Conservation (phyloP, 202 grass and related monocot genomes). For the Cymbopogon flexuosus region DNA sequence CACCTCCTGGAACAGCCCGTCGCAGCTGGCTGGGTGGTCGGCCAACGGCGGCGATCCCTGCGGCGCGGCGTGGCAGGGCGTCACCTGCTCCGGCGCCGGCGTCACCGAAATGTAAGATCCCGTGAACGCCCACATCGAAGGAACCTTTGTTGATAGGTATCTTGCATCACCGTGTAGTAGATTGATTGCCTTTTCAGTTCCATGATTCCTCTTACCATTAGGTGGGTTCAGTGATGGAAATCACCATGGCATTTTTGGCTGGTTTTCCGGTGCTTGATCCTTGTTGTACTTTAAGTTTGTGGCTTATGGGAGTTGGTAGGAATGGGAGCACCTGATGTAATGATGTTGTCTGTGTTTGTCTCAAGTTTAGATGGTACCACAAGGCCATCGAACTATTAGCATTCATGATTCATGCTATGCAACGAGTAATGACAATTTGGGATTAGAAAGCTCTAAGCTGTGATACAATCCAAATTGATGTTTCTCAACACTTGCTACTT, state of each 20-base stretch:
- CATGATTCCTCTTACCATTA: background rate
- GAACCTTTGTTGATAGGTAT: background rate
- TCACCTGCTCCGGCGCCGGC: slow-evolving; percentile 77
- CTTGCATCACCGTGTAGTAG: background rate
- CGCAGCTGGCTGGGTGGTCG: slow-evolving; percentile 78
- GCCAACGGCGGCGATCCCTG: slow-evolving; percentile 78
- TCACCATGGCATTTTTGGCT: background rate
- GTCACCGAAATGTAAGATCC: slow-evolving; percentile 80
- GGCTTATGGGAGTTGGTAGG: slow-evolving; percentile 13
- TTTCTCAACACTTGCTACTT: background rate
- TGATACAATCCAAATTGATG: background rate
- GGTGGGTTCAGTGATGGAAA: slow-evolving; percentile 10
- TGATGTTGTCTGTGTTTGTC: background rate
- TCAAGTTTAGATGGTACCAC: background rate
- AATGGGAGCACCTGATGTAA: slow-evolving; percentile 1
- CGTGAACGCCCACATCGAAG: background rate
- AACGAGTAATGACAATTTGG: background rate
- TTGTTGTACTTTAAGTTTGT: background rate
- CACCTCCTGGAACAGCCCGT: slow-evolving; percentile 70
- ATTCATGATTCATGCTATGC: background rate
- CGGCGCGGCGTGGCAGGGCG: slow-evolving; percentile 71
- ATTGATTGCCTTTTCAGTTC: slow-evolving; percentile 7
- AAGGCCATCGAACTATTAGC: background rate
- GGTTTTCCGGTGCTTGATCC: background rate
- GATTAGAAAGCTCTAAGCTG: background rate